A percentile compares a stretch with the other conserved stretches of the same genome.
Conservation (phyloP, 257 asterid species). For the Thymus quinquecostatus region DNA sequence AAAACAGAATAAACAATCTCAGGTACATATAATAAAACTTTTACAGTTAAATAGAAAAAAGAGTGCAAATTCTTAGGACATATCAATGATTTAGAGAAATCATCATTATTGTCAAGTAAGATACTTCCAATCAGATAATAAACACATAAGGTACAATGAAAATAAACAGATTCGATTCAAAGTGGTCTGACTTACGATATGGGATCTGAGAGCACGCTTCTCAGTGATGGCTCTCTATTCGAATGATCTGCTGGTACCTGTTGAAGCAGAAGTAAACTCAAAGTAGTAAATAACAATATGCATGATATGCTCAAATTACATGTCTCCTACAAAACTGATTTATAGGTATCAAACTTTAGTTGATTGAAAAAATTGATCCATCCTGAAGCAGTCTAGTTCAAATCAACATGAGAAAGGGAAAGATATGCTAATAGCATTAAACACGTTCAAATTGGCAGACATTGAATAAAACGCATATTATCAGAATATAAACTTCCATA, state of each 20-base stretch:
- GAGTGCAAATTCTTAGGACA: no score
- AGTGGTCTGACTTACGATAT: conserved; percentile 73
- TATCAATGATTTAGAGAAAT: conserved; percentile 10
- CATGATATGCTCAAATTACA: conserved; percentile 31
- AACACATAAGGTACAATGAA: conserved; percentile 12
- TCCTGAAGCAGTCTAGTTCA: conserved; percentile 20
- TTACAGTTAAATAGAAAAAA: no score
- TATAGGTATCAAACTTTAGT: conserved; percentile 10
- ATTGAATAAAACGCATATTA: conserved; percentile 1
- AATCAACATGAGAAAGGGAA: conserved; percentile 19
- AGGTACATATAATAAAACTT: neutral
- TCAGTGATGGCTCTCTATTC: conserved; percentile 78
- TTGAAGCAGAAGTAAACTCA: conserved; percentile 42
- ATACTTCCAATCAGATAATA: conserved; percentile 15
- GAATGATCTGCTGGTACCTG: conserved; percentile 76
- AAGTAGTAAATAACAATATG: conserved; percentile 34
- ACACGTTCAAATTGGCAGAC: conserved; percentile 17
- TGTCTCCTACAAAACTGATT: conserved; percentile 18
- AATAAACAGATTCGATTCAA: conserved; percentile 17
- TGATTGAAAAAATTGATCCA: conserved; percentile 12
- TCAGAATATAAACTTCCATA: conserved; percentile 10
- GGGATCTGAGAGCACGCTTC: conserved; percentile 93
- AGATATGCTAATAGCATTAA: conserved; percentile 9
- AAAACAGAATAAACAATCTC: neutral
- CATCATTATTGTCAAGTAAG: conserved; percentile 6